These are phyloP conservation scores for Euphorbia tirucalli DNA, from an alignment of 345 rosid species.

Conservation along the genomic window DNA sequence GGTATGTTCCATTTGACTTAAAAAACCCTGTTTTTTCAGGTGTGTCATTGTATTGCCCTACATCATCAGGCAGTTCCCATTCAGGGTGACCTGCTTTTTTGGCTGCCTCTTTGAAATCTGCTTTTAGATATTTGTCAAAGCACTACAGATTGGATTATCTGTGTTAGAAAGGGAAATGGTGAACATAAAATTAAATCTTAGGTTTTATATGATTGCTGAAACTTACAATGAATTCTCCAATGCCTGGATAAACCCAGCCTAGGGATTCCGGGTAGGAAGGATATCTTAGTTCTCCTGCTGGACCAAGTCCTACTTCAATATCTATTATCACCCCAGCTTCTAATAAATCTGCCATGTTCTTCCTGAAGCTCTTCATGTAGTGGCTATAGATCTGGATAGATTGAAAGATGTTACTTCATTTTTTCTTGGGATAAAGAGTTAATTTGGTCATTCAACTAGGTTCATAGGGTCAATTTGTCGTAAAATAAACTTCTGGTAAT, in stretches of 20 bases:
- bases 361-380: conserved; percentile 76
- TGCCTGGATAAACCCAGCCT: conserved; percentile 84
- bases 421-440: too few relatives aligned
- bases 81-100: conserved; percentile 62
- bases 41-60: conserved; percentile 61
- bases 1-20: conserved; percentile 54
- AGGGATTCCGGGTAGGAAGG: conserved; percentile 73
- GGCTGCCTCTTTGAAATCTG: conserved; percentile 65
- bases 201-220: neutral
- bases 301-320: conserved; percentile 85
- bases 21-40: conserved; percentile 70
- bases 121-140: conserved; percentile 61
- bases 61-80: conserved; percentile 74
- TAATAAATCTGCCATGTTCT: conserved; percentile 58
- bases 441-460: too few relatives aligned
- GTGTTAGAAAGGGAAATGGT: conserved; percentile 3
- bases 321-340: conserved; percentile 60
- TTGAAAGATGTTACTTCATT: too few relatives aligned
- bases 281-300: conserved; percentile 89
- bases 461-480: too few relatives aligned
- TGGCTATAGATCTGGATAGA: conserved; percentile 65
- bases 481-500: too few relatives aligned
- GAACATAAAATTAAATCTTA: neutral
- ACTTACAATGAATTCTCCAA: conserved; percentile 79
- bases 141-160: conserved; percentile 42